These are phyloP conservation scores for Cryptococcus neoformans DNA, from an alignment of 1,284 basidiomycete species.

Conservation along the genomic window DNA sequence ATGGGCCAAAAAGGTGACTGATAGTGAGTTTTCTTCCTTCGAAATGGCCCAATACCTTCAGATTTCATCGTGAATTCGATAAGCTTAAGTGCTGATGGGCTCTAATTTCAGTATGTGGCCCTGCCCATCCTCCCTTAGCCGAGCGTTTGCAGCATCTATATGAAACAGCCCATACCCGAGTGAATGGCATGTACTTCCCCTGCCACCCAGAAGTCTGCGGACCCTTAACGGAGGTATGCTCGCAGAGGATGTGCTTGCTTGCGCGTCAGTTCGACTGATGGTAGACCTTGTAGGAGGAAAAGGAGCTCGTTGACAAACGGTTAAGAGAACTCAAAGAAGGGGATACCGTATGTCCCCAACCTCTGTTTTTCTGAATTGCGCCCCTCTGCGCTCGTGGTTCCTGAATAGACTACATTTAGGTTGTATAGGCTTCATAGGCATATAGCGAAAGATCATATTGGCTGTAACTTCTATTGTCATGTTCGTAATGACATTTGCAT, in stretches of 20 bases:
- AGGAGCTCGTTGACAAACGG: slow-evolving; percentile 37
- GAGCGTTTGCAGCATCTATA: slow-evolving; percentile 41
- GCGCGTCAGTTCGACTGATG: background rate
- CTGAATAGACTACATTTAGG: background rate
- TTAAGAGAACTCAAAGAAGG: slow-evolving; percentile 29
- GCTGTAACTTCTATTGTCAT: too few relatives aligned
- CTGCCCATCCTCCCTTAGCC: slow-evolving; percentile 41
- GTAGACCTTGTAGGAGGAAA: slow-evolving; percentile 27
- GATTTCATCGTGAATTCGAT: background rate
- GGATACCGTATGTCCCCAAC: slow-evolving; percentile 33
- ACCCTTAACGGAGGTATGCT: slow-evolving; percentile 40
- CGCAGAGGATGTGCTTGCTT: background rate
- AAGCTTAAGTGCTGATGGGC: too few relatives aligned
- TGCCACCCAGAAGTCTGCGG: slow-evolving; percentile 44
- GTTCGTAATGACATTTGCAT: too few relatives aligned
- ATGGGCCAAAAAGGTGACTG: slow-evolving; percentile 51
- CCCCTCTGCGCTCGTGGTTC: background rate
- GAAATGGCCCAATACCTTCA: background rate
- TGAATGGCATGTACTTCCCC: slow-evolving; percentile 41
- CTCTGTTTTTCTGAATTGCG: slow-evolving; percentile 37
- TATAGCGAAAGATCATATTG: too few relatives aligned
- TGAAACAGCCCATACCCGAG: slow-evolving; percentile 42
- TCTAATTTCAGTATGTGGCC: slow-evolving; percentile 30
- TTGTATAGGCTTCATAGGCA: background rate
- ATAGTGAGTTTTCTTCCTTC: slow-evolving; percentile 25